phyloP scores from a whole-genome alignment of 208 protist species.

The Trichomonas tenax region DNA sequence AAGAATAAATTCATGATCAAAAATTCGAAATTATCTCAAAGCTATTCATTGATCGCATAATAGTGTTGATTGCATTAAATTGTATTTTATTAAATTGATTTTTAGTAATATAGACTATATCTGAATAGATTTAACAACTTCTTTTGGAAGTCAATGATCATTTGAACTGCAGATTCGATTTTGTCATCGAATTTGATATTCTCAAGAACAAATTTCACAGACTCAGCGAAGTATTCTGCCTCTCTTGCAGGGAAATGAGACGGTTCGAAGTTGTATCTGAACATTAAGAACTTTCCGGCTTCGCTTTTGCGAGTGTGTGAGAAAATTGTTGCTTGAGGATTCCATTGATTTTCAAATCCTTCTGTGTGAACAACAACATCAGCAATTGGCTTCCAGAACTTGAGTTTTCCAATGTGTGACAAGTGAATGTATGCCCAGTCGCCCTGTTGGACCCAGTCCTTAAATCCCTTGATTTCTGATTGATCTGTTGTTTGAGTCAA shows the following conservation, averaged over 20 bases:
- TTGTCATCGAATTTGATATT: neutral
- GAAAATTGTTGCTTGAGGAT: neutral
- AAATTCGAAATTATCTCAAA: no score
- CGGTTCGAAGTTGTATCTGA: neutral
- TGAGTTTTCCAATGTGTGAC: neutral
- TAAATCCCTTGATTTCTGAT: neutral
- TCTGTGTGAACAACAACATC: neutral
- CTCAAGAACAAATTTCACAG: neutral
- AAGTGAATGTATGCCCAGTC: neutral
- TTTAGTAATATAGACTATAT: no score
- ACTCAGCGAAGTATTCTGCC: neutral
- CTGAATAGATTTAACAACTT: neutral
- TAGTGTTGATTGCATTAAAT: no score
- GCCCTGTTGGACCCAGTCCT: neutral
- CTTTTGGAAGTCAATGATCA: neutral
- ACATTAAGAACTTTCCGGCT: neutral
- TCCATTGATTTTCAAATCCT: neutral
- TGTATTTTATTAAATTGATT: no score
- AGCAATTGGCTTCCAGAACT: neutral
- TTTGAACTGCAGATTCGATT: neutral
- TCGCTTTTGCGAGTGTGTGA: neutral
- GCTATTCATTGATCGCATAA: no score
- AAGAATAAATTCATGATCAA: no score
- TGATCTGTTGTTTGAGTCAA: neutral
- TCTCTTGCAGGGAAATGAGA: neutral